Base-by-base conservation (phyloP, 2,329 filamentous ascomycete genomes). In the Xylariomycetidae sp. region DNA sequence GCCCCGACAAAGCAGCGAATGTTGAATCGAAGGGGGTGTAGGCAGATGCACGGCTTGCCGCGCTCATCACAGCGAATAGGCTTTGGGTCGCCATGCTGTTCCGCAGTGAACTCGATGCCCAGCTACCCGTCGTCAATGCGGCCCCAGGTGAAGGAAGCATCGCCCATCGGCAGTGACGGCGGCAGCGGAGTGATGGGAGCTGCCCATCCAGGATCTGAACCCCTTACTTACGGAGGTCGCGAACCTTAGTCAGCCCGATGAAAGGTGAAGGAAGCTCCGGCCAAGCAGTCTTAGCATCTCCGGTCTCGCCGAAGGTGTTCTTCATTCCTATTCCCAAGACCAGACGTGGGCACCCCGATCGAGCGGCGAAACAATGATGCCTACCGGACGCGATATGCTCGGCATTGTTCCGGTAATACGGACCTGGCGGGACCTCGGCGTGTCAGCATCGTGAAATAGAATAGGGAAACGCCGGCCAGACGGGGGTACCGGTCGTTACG, bases 251-350 rank as follows among this genome's bases (percentile, higher is more conserved):
- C 2, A 77, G 74, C 38, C 70, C n/a, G n/a, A 81, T 76, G 34
- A 67, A 32, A 83, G 66, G 33, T 70, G 69, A n/a, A 75, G 72
- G 37, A 74, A 72, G 41, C 79, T 70, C 31, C 74, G 70, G n/a
- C 76, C 77, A 16, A n/a, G 74, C 76, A 38, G 34, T 43, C 41
- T 31, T 37, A 33, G 70, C 66, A 32, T 73, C 68, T 29, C 75
- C 80, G 6, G 77, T 78, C 54, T 82, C 70, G 34, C 77, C 77
- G 50, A 74, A 82, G 50, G 72, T 77, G 62, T 84, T 82, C 37
- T 80, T 61, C 16, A n/a, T n/a, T n/a, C n/a, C n/a, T n/a, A n/a
- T n/a, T 80, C 80, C 79, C 80, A 84, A 1, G 70, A 68, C 59
- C 72, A 83, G 25, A 83, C 72, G 32, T 73, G 72, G 33, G 72